Percentiles rank a stretch among this genome's conserved stretches.
Conservation (phyloP, 805 yeast species). For the Starmerella gropengiesseri region DNA sequence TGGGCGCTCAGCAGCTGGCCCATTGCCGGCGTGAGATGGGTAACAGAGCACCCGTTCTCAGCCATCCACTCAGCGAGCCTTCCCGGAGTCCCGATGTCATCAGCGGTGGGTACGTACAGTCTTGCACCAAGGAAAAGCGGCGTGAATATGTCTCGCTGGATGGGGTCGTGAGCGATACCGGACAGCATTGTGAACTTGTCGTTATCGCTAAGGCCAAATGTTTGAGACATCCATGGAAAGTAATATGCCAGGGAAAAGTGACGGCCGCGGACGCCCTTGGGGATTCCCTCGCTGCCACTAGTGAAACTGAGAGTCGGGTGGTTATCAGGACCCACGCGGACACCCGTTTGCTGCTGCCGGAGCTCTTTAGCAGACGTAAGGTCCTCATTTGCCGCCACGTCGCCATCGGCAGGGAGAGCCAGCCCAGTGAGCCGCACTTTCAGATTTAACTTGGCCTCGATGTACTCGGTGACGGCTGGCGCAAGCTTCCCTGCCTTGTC, state of each 20-base stretch:
- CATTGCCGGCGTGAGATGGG: slow-evolving; percentile 99
- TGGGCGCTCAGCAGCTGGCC: slow-evolving; percentile 95
- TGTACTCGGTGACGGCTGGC: slow-evolving; percentile 66
- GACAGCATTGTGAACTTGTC: slow-evolving; percentile 95
- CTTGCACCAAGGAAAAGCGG: slow-evolving; percentile 94
- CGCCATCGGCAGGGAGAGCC: slow-evolving; percentile 66
- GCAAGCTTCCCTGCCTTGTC: slow-evolving; percentile 81
- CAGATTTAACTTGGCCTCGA: slow-evolving; percentile 59
- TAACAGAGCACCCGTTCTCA: slow-evolving; percentile 79
- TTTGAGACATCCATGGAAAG: slow-evolving; percentile 96
- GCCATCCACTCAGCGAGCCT: slow-evolving; percentile 96
- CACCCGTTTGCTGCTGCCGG: slow-evolving; percentile 54
- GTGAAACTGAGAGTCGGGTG: slow-evolving; percentile 96
- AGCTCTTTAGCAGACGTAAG: slow-evolving; percentile 41
- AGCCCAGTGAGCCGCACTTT: slow-evolving; percentile 65
- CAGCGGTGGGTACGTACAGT: slow-evolving; percentile 84
- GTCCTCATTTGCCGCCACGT: slow-evolving; percentile 32
- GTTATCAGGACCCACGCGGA: slow-evolving; percentile 91
- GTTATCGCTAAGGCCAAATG: slow-evolving; percentile 61
- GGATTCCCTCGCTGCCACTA: slow-evolving; percentile 95
- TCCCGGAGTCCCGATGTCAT: slow-evolving; percentile 98
- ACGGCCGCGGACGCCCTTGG: slow-evolving; percentile 97
- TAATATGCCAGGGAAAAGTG: slow-evolving; percentile 94
- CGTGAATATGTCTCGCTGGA: slow-evolving; percentile 97
- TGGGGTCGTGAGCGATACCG: slow-evolving; percentile 99